Evolutionary conservation across 2,329 filamentous ascomycete species (phyloP).

Genomic region (Aaosphaeria arxii): DNA sequence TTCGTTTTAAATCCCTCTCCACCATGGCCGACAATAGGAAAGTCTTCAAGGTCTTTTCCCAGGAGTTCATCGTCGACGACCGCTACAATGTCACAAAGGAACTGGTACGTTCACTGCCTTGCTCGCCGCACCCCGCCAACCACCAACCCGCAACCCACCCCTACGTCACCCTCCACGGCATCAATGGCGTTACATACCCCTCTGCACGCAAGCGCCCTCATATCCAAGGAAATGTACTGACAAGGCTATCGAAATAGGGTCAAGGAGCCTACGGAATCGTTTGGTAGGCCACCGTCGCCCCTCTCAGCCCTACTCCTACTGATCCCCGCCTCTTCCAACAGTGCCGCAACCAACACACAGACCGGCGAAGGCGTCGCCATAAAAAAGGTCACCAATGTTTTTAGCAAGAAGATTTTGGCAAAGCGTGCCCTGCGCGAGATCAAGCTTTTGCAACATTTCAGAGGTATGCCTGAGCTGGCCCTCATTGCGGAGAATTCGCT

Average conservation of each 20-base stretch:
- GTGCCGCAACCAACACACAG: conserved; percentile 87
- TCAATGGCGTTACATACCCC: not conserved
- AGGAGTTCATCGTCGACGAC: conserved; percentile 98
- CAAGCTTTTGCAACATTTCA: conserved; percentile 97
- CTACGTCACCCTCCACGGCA: not conserved
- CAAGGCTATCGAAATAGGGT: conserved; percentile 47
- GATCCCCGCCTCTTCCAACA: conserved; percentile 36
- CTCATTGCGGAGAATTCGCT: conserved; percentile 7
- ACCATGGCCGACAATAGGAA: conserved; percentile 60
- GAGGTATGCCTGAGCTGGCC: conserved; percentile 41
- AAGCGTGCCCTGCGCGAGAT: conserved; percentile 98
- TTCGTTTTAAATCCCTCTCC: too few relatives aligned
- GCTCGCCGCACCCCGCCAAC: not conserved
- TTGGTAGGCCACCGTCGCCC: conserved; percentile 66
- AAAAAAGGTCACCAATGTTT: conserved; percentile 99
- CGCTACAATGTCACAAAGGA: conserved; percentile 99
- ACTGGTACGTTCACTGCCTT: conserved; percentile 43
- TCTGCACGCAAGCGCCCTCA: not conserved
- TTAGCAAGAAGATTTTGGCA: conserved; percentile 99
- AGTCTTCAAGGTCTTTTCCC: conserved; percentile 74
- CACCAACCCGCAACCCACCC: not conserved
- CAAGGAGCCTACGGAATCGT: conserved; percentile 99
- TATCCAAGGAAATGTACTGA: not conserved
- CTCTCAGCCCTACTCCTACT: not conserved
- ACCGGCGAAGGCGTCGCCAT: conserved; percentile 93